Base-by-base conservation (phyloP, 371 early-diverging fungal species). In the Phascolomyces articulosus region DNA sequence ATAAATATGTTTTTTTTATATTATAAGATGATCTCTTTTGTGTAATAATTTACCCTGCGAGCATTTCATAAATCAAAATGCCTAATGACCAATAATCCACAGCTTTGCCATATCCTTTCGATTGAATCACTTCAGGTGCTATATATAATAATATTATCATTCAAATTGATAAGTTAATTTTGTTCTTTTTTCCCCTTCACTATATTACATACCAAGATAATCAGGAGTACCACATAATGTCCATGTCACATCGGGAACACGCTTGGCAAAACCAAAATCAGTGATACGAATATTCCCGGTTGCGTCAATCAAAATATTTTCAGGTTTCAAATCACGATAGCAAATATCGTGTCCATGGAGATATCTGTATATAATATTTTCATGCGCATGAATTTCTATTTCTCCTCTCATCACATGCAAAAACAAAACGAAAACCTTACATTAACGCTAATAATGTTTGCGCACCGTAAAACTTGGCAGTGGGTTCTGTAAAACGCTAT, bases 1-100 rank as follows among this genome's bases (percentile, higher is more conserved):
- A 16, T n/a, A 41, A 11, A 41, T 9, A n/a, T 16, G 4, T 41
- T 41, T 41, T 41, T 41, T 41, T 41, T 41, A 23, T 49, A 23
- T 31, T 31, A 31, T 31, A 31, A 31, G 6, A 9, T 6, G 31
- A 31, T 3, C 9, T 31, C 31, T 6, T 49, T 49, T n/a, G n/a
- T n/a, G n/a, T n/a, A n/a, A 23, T 24, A 3, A 23, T 13, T 63
- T 79, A 83, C 78, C 98, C 98, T n/a, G 89, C 89, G 55, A 91
- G 70, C 87, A 95, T 93, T 81, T 99, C 99, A 72, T 92, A 99
- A 40, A 99, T 90, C 8, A 99, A 82, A 41, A 98, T 87, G n/a
- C 99, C 99, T 29, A 98, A 77, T 1, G 98, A 94, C 95, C 96
- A 99, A 90, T 95, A 96, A 81, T 99, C 99, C 11, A 96, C 98